Percentiles rank a stretch among this genome's conserved stretches.
Evolutionary conservation across 2,329 filamentous ascomycete species (phyloP).

Genomic region (Pestalotiopsis sp.): DNA sequence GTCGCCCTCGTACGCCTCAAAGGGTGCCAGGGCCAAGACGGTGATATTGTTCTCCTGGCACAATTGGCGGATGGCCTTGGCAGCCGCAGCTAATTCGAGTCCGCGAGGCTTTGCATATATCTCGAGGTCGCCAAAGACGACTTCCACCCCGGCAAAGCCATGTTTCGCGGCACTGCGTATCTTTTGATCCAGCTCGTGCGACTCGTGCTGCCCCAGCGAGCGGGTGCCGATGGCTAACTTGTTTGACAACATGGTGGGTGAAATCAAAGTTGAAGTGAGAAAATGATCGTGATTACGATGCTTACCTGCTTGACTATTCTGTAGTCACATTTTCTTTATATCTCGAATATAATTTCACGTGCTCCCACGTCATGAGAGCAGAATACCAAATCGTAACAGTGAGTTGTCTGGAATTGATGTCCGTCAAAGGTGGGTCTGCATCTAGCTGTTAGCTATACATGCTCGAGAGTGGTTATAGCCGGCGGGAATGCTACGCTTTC

Average conservation of each 20-base stretch:
- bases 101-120: constrained; percentile 20
- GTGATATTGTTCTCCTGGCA: constrained; percentile 24
- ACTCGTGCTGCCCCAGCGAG: not conserved
- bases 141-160: not conserved
- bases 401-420: not conserved
- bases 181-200: not conserved
- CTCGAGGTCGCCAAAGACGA: not conserved
- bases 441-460: not conserved
- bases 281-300: not conserved
- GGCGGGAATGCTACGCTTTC: not conserved
- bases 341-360: not conserved
- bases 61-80: not conserved
- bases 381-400: not conserved
- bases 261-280: not conserved
- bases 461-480: not conserved
- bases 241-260: not conserved
- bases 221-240: not conserved
- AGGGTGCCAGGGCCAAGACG: not conserved
- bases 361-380: not conserved
- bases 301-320: not conserved
- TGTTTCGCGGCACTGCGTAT: not conserved
- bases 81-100: constrained; percentile 20
- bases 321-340: not conserved
- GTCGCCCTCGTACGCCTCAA: not conserved
- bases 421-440: not conserved